These are phyloP conservation scores for Pholiota adiposa DNA, from an alignment of 1,284 basidiomycete species.

Conservation along the genomic window DNA sequence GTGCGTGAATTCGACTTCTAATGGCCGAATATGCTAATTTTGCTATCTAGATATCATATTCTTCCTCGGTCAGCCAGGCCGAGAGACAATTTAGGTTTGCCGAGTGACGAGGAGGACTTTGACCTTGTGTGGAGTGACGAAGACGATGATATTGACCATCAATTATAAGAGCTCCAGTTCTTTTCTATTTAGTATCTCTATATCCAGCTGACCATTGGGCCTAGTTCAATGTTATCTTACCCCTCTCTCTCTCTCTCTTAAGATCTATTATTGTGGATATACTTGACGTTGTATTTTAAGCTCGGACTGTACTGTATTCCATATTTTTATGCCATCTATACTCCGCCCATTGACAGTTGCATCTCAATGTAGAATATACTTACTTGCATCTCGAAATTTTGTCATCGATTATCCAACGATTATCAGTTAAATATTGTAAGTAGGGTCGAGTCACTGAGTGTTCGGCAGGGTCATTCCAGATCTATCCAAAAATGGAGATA, in stretches of 20 bases:
- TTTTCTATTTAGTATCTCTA: not conserved
- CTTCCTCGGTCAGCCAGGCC: slow-evolving; percentile 37
- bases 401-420: too few relatives aligned
- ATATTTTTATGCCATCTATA: not conserved
- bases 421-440: too few relatives aligned
- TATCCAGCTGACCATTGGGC: not conserved
- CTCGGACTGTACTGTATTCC: not conserved
- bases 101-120: slow-evolving; percentile 49
- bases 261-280: not conserved
- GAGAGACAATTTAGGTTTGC: slow-evolving; percentile 40
- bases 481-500: not conserved
- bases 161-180: slow-evolving; percentile 1
- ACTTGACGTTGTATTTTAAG: not conserved
- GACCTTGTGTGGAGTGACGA: slow-evolving; percentile 45
- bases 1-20: slow-evolving; percentile 42
- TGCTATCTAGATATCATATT: slow-evolving; percentile 45
- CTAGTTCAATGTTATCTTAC: not conserved
- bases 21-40: not conserved
- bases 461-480: not conserved
- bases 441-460: too few relatives aligned
- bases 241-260: too few relatives aligned
- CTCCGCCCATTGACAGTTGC: not conserved
- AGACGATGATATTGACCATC: slow-evolving; percentile 29
- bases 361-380: too few relatives aligned
- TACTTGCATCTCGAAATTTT: too few relatives aligned